phyloP scores from a whole-genome alignment of 73 alveolate genomes.

The Paramecium primaurelia region DNA sequence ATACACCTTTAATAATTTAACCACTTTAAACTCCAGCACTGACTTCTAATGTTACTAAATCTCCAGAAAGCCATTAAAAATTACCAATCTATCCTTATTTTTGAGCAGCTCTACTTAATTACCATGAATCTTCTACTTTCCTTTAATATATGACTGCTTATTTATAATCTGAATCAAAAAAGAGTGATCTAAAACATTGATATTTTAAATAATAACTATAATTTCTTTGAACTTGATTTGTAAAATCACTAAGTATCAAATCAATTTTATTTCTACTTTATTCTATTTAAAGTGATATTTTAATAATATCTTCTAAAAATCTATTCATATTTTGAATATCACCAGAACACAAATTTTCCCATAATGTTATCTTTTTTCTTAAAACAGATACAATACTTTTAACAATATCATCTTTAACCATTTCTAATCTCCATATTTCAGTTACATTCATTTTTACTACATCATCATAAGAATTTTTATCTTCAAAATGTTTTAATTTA shows the following conservation, averaged over 20 bases:
- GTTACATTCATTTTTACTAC: not conserved
- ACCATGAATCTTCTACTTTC: conserved; percentile 38
- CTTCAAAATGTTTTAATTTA: not conserved
- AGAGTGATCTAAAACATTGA: conserved; percentile 35
- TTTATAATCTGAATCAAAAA: conserved; percentile 28
- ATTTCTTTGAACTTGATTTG: not conserved
- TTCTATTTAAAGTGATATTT: not conserved
- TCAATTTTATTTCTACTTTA: too few species aligned
- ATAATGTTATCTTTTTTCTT: not conserved
- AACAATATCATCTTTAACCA: not conserved
- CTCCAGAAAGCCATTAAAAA: conserved; percentile 36
- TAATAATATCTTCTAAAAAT: not conserved
- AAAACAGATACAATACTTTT: not conserved
- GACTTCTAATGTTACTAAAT: conserved; percentile 8
- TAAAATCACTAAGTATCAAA: too few species aligned
- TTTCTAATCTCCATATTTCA: conserved; percentile 39
- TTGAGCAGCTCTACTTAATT: conserved; percentile 5
- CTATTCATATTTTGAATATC: not conserved
- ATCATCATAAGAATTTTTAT: not conserved
- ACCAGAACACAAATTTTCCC: conserved; percentile 33
- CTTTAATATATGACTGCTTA: not conserved
- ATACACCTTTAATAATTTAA: not conserved
- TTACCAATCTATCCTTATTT: conserved; percentile 23
- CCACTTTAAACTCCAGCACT: conserved; percentile 2
- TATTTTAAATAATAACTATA: conserved; percentile 18